phyloP scores from a whole-genome alignment of 2,329 filamentous ascomycete species.

The Cladophialophora immunda region DNA sequence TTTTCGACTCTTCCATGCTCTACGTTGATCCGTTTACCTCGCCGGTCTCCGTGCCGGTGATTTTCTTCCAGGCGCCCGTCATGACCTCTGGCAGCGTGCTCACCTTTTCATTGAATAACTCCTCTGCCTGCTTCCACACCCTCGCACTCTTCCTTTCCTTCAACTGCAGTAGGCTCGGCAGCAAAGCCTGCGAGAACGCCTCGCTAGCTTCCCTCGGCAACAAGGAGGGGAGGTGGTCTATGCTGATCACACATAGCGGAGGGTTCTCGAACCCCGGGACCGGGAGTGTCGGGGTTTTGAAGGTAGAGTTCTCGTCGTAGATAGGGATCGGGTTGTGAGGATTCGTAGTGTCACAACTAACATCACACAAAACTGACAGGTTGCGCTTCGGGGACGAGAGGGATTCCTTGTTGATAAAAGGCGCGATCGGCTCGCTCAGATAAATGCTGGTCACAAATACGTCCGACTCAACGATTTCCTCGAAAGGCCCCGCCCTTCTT shows the following conservation, averaged over 20 bases:
- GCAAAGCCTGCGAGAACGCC: conserved; percentile 79
- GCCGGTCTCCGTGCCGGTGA: not conserved
- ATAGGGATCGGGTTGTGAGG: conserved; percentile 69
- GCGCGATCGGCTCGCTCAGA: conserved; percentile 78
- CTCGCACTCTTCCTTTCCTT: conserved; percentile 74
- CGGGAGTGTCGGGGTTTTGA: conserved; percentile 83
- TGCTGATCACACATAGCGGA: conserved; percentile 81
- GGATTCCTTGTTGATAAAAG: conserved; percentile 77
- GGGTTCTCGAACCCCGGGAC: conserved; percentile 69
- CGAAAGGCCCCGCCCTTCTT: conserved; percentile 75
- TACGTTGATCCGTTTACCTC: not conserved
- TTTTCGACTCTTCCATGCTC: not conserved
- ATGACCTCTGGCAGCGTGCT: conserved; percentile 65
- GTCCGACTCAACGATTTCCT: conserved; percentile 76
- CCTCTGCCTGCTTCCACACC: conserved; percentile 87
- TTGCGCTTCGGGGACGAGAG: conserved; percentile 74
- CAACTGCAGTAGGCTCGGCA: conserved; percentile 79
- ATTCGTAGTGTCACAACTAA: conserved; percentile 59
- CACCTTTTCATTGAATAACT: conserved; percentile 78
- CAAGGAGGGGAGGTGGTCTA: conserved; percentile 84
- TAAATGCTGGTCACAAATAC: conserved; percentile 93
- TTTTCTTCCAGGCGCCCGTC: conserved; percentile 21
- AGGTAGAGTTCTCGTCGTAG: conserved; percentile 85
- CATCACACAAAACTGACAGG: conserved; percentile 82
- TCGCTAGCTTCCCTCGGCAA: conserved; percentile 87